These are phyloP conservation scores for Daphne laureola DNA, from an alignment of 441 rosid species.

Conservation along the genomic window DNA sequence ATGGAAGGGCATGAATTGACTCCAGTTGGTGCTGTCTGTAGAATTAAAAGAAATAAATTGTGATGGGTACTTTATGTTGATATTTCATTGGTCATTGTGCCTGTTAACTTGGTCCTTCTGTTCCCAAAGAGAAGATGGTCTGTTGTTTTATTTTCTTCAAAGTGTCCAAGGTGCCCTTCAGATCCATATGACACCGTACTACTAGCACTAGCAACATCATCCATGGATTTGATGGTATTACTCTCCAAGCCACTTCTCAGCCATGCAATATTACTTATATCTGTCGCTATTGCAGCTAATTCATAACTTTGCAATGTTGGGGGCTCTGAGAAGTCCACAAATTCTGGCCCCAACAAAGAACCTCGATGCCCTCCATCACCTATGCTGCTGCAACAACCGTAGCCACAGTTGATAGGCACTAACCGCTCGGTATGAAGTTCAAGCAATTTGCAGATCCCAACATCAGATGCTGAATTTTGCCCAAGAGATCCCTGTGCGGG, in stretches of 20 bases:
- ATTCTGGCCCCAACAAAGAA: slow-evolving; percentile 78
- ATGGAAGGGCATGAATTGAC: too few relatives aligned
- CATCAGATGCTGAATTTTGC: slow-evolving; percentile 41
- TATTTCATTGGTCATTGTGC: slow-evolving; percentile 21
- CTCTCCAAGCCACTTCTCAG: slow-evolving; percentile 74
- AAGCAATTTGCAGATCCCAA: slow-evolving; percentile 44
- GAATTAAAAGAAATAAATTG: too few relatives aligned
- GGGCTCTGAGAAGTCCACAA: slow-evolving; percentile 61
- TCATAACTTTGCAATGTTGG: slow-evolving; percentile 62
- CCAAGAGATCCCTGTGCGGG: slow-evolving; percentile 25
- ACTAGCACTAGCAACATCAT: slow-evolving; percentile 32
- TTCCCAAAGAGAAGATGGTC: slow-evolving; percentile 23
- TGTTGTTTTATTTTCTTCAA: slow-evolving; percentile 22
- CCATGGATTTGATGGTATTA: slow-evolving; percentile 36
- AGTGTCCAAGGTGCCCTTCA: slow-evolving; percentile 28
- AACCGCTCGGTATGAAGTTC: slow-evolving; percentile 42
- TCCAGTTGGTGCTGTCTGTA: too few relatives aligned
- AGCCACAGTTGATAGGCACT: slow-evolving; percentile 69
- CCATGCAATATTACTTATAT: slow-evolving; percentile 82
- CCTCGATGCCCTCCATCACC: slow-evolving; percentile 13
- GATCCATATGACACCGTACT: slow-evolving; percentile 34
- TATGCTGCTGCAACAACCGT: slow-evolving; percentile 46
- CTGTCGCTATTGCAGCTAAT: slow-evolving; percentile 78
- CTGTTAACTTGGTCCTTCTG: slow-evolving; percentile 23
- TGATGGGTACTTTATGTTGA: slow-evolving; percentile 16